A percentile compares a stretch with the other conserved stretches of the same genome.
Evolutionary conservation across 768 basidiomycete genomes (phyloP).

Genomic region (Boletus barrowsii): DNA sequence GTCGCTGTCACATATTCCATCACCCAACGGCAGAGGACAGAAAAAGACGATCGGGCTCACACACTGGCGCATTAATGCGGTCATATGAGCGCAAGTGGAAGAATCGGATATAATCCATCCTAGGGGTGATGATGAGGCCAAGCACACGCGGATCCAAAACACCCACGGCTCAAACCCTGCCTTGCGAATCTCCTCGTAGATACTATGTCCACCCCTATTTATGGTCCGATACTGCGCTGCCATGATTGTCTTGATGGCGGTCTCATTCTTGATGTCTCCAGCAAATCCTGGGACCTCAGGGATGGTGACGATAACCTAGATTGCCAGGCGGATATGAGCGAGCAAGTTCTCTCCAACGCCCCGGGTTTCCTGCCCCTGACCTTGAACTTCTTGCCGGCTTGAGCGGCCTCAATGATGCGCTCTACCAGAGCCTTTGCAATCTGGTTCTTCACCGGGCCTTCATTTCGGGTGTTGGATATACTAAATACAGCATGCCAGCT

Average conservation of each 20-base stretch:
- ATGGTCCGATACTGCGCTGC: conserved; percentile 86
- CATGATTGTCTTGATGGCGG: conserved; percentile 76
- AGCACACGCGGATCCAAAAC: neutral
- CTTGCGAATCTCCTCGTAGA: conserved; percentile 77
- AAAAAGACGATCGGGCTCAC: conserved; percentile 34
- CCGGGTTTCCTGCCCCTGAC: conserved; percentile 32
- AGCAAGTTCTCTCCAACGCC: neutral
- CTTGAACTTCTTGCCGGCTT: conserved; percentile 72
- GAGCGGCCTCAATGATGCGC: conserved; percentile 80
- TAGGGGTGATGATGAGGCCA: conserved; percentile 25
- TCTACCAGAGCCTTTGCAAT: conserved; percentile 83
- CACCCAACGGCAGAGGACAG: conserved; percentile 17
- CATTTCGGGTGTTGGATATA: conserved; percentile 67
- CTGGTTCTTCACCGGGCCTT: conserved; percentile 72
- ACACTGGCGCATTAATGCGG: conserved; percentile 74
- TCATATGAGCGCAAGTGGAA: conserved; percentile 93
- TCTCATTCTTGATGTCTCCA: conserved; percentile 70
- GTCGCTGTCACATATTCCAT: conserved; percentile 26
- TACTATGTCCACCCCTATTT: conserved; percentile 83
- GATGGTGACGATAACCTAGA: conserved; percentile 78
- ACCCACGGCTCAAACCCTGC: conserved; percentile 78
- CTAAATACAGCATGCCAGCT: conserved; percentile 36
- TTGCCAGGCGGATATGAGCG: neutral
- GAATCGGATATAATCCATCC: conserved; percentile 84
- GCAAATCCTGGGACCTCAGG: conserved; percentile 92